phyloP scores from a whole-genome alignment of 106 monocot species.

The Ottelia alismoides region DNA sequence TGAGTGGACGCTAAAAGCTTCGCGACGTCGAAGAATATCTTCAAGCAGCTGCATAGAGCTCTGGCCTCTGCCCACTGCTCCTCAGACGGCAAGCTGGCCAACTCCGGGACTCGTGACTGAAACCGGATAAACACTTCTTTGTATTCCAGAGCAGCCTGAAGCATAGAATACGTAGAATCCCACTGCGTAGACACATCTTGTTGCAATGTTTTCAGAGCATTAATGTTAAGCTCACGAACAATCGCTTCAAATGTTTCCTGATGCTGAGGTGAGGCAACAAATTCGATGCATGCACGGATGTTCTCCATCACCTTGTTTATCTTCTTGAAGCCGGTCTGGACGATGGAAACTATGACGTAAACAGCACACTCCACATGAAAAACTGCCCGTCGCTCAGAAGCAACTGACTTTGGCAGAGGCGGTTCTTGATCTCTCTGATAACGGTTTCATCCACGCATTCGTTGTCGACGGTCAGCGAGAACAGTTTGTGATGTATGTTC shows the following conservation, averaged over 20 bases:
- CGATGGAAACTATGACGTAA: conserved; percentile 7
- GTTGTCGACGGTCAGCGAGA: conserved; percentile 8
- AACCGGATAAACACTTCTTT: conserved; percentile 26
- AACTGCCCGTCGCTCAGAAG: conserved; percentile 9
- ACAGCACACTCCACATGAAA: conserved; percentile 14
- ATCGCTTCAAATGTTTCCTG: conserved; percentile 4
- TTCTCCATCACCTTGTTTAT: conserved; percentile 4
- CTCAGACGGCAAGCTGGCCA: conserved; percentile 13
- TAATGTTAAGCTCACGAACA: conserved; percentile 4
- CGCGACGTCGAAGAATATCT: conserved; percentile 44
- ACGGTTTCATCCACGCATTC: conserved; percentile 1
- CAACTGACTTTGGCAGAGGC: conserved; percentile 7
- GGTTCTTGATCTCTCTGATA: conserved; percentile 4
- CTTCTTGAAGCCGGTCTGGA: conserved; percentile 1
- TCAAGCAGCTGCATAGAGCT: conserved; percentile 47
- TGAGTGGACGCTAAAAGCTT: conserved; percentile 37
- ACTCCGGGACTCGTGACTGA: conserved; percentile 15
- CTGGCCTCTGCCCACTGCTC: conserved; percentile 52
- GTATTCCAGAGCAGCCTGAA: conserved; percentile 45
- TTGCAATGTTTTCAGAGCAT: conserved; percentile 23
- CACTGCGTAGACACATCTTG: conserved; percentile 41
- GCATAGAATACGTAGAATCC: conserved; percentile 61
- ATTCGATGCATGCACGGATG: conserved; percentile 5
- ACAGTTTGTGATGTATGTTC: conserved; percentile 11
- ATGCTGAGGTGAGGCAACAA: conserved; percentile 5